Conservation (phyloP, 2,329 filamentous ascomycete species). For the Fusarium coffeatum region DNA sequence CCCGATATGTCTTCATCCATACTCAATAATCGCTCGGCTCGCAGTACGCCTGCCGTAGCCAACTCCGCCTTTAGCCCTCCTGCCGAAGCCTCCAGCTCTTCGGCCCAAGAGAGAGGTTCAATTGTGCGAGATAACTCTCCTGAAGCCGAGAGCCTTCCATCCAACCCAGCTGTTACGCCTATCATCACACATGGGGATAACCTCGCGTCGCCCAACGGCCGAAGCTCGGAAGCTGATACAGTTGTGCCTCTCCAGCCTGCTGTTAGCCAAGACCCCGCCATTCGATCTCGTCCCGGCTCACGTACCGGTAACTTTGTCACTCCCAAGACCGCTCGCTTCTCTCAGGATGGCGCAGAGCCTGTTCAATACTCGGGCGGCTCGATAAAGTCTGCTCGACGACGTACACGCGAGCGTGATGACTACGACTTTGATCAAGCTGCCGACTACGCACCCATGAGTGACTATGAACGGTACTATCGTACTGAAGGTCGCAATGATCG, state of each 20-base stretch:
- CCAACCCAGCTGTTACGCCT: constrained; percentile 19
- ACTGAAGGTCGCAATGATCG: constrained; percentile 37
- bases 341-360: constrained; percentile 41
- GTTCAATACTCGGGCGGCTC: constrained; percentile 39
- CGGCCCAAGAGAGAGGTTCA: constrained; percentile 24
- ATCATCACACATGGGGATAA: constrained; percentile 24
- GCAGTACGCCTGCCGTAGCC: constrained; percentile 42
- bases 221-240: constrained; percentile 35
- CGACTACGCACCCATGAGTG: constrained; percentile 36
- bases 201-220: constrained; percentile 1
- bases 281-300: constrained; percentile 34
- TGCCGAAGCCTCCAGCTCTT: constrained; percentile 27
- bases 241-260: constrained; percentile 39
- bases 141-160: constrained; percentile 11
- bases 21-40: constrained; percentile 37
- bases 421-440: constrained; percentile 41
- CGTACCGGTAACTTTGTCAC: constrained; percentile 32
- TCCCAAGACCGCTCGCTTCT: constrained; percentile 30
- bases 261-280: constrained; percentile 35
- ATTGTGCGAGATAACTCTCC: constrained; percentile 25
- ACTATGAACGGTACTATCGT: constrained; percentile 46
- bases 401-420: constrained; percentile 39
- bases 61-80: constrained; percentile 36
- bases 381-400: constrained; percentile 37
- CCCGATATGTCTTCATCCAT: constrained; percentile 40